phyloP scores from a whole-genome alignment of 1,284 basidiomycete genomes.

The Ustilago xerochloae region DNA sequence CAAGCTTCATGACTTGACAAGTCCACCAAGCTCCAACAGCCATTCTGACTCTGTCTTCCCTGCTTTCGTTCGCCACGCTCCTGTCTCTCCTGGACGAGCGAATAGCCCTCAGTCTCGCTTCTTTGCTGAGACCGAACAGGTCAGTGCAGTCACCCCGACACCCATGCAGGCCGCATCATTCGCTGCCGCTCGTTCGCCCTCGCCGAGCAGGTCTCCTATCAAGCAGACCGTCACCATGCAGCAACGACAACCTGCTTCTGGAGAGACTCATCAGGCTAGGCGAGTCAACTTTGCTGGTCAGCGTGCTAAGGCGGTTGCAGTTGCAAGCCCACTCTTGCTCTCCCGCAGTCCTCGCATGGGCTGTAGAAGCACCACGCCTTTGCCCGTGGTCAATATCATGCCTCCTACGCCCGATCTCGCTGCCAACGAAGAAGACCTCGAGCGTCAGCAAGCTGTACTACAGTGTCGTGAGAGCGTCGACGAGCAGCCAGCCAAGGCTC shows the following conservation, averaged over 20 bases:
- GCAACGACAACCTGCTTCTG: constrained; percentile 24
- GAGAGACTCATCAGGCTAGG: constrained; percentile 46
- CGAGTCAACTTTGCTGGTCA: constrained; percentile 49
- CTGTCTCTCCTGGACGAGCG: constrained; percentile 13
- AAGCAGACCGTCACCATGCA: constrained; percentile 18
- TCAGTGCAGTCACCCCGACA: constrained; percentile 21
- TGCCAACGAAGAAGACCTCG: constrained; percentile 21
- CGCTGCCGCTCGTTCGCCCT: constrained; percentile 6
- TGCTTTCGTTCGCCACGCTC: constrained; percentile 47
- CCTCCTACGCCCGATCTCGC: constrained; percentile 60
- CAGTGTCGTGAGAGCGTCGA: constrained; percentile 12
- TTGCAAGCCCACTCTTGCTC: constrained; percentile 50
- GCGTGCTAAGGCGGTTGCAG: constrained; percentile 42
- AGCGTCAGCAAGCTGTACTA: constrained; percentile 14
- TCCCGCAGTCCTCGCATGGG: constrained; percentile 35
- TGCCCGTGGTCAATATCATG: constrained; percentile 61
- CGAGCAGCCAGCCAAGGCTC: neutral
- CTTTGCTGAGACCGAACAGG: constrained; percentile 19
- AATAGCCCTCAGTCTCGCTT: constrained; percentile 34
- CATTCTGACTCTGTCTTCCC: constrained; percentile 46
- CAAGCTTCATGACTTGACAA: constrained; percentile 23
- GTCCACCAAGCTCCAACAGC: constrained; percentile 44
- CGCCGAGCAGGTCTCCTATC: constrained; percentile 10
- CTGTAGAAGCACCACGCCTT: constrained; percentile 21
- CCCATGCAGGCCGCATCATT: constrained; percentile 14